Conservation (phyloP, 768 basidiomycete species). For the Dictyophora rubrovolvata region DNA sequence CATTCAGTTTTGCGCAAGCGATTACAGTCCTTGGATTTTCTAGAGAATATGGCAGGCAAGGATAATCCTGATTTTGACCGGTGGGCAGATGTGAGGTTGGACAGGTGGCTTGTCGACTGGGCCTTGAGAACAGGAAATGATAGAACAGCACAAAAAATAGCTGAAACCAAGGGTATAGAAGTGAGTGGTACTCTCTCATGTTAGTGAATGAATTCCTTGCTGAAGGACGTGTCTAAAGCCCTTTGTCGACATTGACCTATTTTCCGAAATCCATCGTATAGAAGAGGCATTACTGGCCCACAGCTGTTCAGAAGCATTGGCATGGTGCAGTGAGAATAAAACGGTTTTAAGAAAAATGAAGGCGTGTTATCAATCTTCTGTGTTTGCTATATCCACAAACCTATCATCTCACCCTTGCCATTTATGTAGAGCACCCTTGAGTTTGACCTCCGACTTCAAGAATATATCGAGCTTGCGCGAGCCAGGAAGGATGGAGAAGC, state of each 20-base stretch:
- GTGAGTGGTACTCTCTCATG: slow-evolving; percentile 30
- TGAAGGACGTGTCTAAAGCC: slow-evolving; percentile 35
- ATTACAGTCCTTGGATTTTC: slow-evolving; percentile 52
- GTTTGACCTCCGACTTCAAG: slow-evolving; percentile 91
- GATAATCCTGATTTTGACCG: slow-evolving; percentile 50
- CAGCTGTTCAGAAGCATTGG: slow-evolving; percentile 80
- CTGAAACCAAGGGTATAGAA: slow-evolving; percentile 70
- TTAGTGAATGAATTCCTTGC: neutral
- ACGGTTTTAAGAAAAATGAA: slow-evolving; percentile 84
- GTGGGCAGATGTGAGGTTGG: slow-evolving; percentile 74
- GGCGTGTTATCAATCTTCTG: slow-evolving; percentile 28
- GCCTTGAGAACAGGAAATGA: slow-evolving; percentile 70
- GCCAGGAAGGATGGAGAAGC: slow-evolving; percentile 57
- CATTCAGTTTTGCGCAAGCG: slow-evolving; percentile 68
- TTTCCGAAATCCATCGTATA: slow-evolving; percentile 80
- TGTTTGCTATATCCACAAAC: neutral
- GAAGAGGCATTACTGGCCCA: slow-evolving; percentile 66
- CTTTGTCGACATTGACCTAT: slow-evolving; percentile 85
- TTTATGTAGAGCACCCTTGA: slow-evolving; percentile 75
- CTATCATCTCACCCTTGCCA: neutral
- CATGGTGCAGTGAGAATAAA: slow-evolving; percentile 97
- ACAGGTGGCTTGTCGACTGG: slow-evolving; percentile 93
- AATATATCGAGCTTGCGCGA: slow-evolving; percentile 88
- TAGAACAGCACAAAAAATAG: slow-evolving; percentile 65
- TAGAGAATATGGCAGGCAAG: slow-evolving; percentile 47